phyloP scores from a whole-genome alignment of 768 basidiomycete genomes.

The Leccinum boreale region DNA sequence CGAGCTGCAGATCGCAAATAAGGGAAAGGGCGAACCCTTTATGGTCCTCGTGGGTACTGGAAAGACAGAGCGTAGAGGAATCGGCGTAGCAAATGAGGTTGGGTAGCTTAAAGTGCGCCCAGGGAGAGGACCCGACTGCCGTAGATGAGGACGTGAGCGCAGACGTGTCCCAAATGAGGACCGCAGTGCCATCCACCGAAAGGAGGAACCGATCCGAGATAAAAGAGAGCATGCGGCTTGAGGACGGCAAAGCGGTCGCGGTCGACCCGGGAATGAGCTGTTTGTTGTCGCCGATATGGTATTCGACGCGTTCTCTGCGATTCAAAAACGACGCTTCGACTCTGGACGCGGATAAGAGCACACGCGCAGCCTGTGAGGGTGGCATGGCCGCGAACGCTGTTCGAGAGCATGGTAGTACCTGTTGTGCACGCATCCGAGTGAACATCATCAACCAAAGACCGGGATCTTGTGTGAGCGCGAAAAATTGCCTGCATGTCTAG shows the following conservation, averaged over 20 bases:
- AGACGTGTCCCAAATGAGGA: conserved; percentile 17
- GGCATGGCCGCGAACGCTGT: conserved; percentile 12
- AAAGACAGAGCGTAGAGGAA: conserved; percentile 13
- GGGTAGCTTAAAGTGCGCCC: conserved; percentile 11
- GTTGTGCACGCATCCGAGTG: conserved; percentile 3
- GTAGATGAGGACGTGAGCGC: background rate
- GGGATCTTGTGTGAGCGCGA: conserved; percentile 13
- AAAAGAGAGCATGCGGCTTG: conserved; percentile 14
- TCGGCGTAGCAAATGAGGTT: conserved; percentile 3
- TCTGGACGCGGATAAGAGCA: conserved; percentile 9
- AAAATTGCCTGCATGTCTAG: conserved; percentile 26
- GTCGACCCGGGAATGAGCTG: background rate
- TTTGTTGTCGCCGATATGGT: background rate
- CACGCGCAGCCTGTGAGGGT: conserved; percentile 9
- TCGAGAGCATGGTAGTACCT: conserved; percentile 16
- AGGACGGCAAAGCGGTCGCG: background rate
- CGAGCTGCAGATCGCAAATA: background rate
- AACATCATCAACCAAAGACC: conserved; percentile 20
- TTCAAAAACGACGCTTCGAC: conserved; percentile 18
- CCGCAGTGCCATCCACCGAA: conserved; percentile 5
- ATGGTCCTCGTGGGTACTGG: background rate
- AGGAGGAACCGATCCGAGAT: conserved; percentile 22
- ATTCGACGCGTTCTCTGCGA: conserved; percentile 1
- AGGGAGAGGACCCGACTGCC: background rate
- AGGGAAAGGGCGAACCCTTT: conserved; percentile 9